phyloP scores from a whole-genome alignment of 179 eudicot species.

The Beta corolliflora region DNA sequence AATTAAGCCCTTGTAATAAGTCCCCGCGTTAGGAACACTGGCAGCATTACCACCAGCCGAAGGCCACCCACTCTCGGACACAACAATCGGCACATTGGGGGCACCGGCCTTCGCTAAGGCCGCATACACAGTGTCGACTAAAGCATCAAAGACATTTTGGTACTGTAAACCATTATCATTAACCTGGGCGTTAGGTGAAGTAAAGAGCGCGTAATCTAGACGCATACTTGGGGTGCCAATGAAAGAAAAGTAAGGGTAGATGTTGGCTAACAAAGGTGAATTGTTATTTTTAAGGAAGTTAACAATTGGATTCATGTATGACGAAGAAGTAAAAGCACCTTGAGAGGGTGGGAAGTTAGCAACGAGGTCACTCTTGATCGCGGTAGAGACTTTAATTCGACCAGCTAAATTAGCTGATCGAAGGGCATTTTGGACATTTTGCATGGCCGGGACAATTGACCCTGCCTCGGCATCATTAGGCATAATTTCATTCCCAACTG shows the following conservation, averaged over 20 bases:
- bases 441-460: constrained; percentile 51
- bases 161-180: constrained; percentile 33
- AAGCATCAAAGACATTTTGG: constrained; percentile 57
- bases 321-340: constrained; percentile 20
- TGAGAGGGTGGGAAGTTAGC: constrained; percentile 29
- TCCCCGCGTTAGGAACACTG: constrained; percentile 29
- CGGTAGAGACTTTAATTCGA: constrained; percentile 46
- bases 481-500: constrained; percentile 52
- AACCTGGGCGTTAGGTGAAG: constrained; percentile 31
- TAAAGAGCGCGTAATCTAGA: constrained; percentile 35
- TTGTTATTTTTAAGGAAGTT: constrained; percentile 32
- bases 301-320: constrained; percentile 30
- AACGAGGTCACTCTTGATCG: constrained; percentile 18
- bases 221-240: constrained; percentile 12
- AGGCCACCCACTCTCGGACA: constrained; percentile 50
- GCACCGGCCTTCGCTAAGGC: constrained; percentile 33
- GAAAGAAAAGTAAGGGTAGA: constrained; percentile 38
- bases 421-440: constrained; percentile 41
- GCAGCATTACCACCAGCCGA: constrained; percentile 41
- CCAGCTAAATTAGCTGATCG: constrained; percentile 34
- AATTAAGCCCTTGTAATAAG: constrained; percentile 43
- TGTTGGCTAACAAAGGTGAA: constrained; percentile 35
- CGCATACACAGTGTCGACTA: constrained; percentile 42
- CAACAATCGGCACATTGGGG: constrained; percentile 28
- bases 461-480: constrained; percentile 31